Evolutionary conservation across 164 flowering plant species (phyloP).

Genomic region (Aristolochia fimbriata): DNA sequence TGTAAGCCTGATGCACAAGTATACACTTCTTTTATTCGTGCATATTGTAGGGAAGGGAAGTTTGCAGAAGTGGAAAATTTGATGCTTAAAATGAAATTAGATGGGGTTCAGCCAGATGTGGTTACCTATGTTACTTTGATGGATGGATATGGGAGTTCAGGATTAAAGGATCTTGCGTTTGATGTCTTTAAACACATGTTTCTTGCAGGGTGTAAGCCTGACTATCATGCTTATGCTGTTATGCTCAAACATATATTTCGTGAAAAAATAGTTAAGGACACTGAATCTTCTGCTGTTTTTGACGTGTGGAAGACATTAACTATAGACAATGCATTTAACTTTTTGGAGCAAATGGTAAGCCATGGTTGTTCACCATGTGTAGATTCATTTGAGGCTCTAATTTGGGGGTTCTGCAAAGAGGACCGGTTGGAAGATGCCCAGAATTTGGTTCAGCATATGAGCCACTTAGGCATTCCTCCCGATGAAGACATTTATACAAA

Average conservation of each 20-base stretch:
- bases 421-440: constrained; percentile 44
- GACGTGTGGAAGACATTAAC: constrained; percentile 57
- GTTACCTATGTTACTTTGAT: constrained; percentile 42
- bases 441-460: constrained; percentile 40
- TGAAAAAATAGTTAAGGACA: constrained; percentile 16
- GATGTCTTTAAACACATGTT: constrained; percentile 52
- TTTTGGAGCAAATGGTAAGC: constrained; percentile 37
- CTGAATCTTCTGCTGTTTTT: constrained; percentile 13
- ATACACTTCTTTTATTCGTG: constrained; percentile 52
- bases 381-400: constrained; percentile 39
- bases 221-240: constrained; percentile 38
- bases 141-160: constrained; percentile 47
- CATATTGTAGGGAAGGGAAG: constrained; percentile 39
- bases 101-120: constrained; percentile 43
- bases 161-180: constrained; percentile 36
- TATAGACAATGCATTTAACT: constrained; percentile 25
- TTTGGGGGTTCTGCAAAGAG: constrained; percentile 51
- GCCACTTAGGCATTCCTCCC: constrained; percentile 38
- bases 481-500: constrained; percentile 40
- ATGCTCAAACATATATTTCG: constrained; percentile 44
- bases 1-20: constrained; percentile 46
- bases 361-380: constrained; percentile 37
- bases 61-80: constrained; percentile 46
- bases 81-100: constrained; percentile 44
- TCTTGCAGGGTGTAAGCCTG: constrained; percentile 48